Evolutionary conservation across 106 monocot genomes (phyloP).

Genomic region (Dendrobium catenatum): DNA sequence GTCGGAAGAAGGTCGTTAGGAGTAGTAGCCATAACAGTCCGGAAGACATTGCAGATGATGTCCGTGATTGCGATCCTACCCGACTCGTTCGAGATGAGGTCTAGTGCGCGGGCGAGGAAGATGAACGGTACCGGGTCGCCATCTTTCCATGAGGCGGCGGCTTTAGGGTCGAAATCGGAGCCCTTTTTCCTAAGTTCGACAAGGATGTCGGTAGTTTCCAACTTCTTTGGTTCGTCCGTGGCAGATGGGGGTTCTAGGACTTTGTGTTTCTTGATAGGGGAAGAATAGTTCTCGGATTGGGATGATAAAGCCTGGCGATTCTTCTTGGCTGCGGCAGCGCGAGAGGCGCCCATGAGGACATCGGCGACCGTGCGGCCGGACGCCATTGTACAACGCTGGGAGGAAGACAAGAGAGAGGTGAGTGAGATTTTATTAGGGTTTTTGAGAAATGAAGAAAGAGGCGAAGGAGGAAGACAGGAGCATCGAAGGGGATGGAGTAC

Average conservation of each 20-base stretch:
- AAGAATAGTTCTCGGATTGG: conserved; percentile 10
- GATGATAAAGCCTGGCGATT: not conserved
- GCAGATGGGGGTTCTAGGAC: conserved; percentile 13
- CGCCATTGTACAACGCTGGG: not conserved
- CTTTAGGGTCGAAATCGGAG: conserved; percentile 48
- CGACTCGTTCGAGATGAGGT: conserved; percentile 71
- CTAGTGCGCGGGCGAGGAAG: conserved; percentile 72
- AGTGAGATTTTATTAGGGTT: conserved; percentile 7
- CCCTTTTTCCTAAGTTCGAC: conserved; percentile 67
- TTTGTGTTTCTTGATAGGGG: conserved; percentile 36
- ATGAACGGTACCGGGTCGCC: conserved; percentile 82
- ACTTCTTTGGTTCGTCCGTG: not conserved
- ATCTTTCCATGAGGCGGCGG: conserved; percentile 61
- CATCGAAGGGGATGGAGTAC: not conserved
- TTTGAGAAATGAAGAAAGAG: not conserved
- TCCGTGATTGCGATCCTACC: conserved; percentile 80
- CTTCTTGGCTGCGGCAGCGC: conserved; percentile 44
- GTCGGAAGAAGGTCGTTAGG: conserved; percentile 69
- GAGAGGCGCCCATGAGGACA: conserved; percentile 78
- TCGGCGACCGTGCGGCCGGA: conserved; percentile 51
- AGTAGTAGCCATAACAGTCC: conserved; percentile 72
- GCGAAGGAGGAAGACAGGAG: not conserved
- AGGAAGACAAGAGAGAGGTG: conserved; percentile 5
- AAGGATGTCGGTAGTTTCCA: conserved; percentile 13
- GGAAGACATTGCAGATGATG: conserved; percentile 80